phyloP scores from a whole-genome alignment of 2,329 filamentous ascomycete genomes.

The Sphaerulina musiva region DNA sequence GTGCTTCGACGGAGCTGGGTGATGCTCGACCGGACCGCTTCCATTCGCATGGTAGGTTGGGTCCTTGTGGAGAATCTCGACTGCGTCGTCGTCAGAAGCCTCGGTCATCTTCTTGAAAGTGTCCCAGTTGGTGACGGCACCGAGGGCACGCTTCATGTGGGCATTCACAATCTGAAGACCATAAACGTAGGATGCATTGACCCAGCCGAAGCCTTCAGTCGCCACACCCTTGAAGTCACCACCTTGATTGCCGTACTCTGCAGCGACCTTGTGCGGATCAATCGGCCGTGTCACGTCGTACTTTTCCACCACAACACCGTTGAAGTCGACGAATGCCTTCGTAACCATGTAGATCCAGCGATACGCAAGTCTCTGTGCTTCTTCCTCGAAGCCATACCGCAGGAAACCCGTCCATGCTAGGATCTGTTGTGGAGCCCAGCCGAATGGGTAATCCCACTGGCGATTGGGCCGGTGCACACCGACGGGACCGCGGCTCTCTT shows the following conservation, averaged over 20 bases:
- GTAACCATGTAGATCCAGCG: constrained; percentile 99
- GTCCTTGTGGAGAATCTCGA: constrained; percentile 8
- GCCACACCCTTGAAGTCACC: constrained; percentile 92
- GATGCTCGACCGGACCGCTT: constrained; percentile 11
- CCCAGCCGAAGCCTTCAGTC: constrained; percentile 96
- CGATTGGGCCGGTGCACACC: constrained; percentile 81
- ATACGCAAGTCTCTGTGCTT: constrained; percentile 83
- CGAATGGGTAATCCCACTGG: constrained; percentile 97
- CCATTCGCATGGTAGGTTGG: neutral
- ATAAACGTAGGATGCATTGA: constrained; percentile 95
- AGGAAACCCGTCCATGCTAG: constrained; percentile 90
- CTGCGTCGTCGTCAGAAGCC: constrained; percentile 14
- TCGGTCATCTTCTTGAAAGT: constrained; percentile 61
- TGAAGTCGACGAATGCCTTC: constrained; percentile 96
- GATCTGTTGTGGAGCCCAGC: constrained; percentile 98
- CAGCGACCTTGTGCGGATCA: constrained; percentile 88
- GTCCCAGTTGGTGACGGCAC: constrained; percentile 79
- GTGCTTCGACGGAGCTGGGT: constrained; percentile 14
- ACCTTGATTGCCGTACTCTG: constrained; percentile 96
- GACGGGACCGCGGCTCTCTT: constrained; percentile 75
- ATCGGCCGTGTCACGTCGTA: constrained; percentile 90
- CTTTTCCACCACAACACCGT: constrained; percentile 96
- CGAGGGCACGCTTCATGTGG: constrained; percentile 82
- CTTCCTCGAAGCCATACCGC: constrained; percentile 84
- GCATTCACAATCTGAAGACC: constrained; percentile 82